Base-by-base conservation (phyloP, 164 flowering plant genomes). In the Berberis vulgaris region DNA sequence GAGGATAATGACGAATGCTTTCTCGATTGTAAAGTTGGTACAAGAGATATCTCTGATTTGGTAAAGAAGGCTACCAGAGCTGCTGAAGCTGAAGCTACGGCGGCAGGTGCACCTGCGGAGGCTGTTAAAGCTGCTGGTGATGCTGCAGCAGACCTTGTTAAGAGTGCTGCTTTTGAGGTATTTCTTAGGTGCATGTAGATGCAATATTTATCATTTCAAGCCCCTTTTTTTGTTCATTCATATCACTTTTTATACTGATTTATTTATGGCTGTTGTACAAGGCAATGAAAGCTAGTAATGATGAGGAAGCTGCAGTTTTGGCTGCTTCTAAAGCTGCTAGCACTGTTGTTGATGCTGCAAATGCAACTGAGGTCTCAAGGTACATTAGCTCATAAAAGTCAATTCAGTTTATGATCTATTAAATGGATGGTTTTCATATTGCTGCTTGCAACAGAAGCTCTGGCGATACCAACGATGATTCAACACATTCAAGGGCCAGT, bases 81-180 rank as follows among this genome's bases (percentile, higher is more conserved):
- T 73, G 99, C 99, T 61, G 96, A 91, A 85, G 87, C 87, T 75
- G 99, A 95, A 89, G 97, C 99, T 6, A 84, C 82, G 80, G 83
- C 88, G 55, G 97, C 89, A 44, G 77, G 80, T 79, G 96, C 94
- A 57, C 90, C 95, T 63, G 74, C 60, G 10, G 96, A 82, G 72
- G 99, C 99, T 59, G 71, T 95, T 62, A 85, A 77, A 77, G 94
- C 96, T 57, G 99, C 90, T 76, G 89, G 91, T 66, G 99, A 89
- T 79, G 88, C 93, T 72, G 99, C 99, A 73, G 96, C 96, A 66
- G 97, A 95, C 71, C 80, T 86, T 43, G 96, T 95, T 43, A 95
- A 86, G 71, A 79, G 73, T 85, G 82, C 97, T 69, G 97, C 96
- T 62, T 68, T 80, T 50, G 99, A 95, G 84, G 99, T 88, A 60